A percentile compares a stretch with the other conserved stretches of the same genome.
These are phyloP conservation scores for Aureobasidium sp. DNA, from an alignment of 2,329 filamentous ascomycete species.

Conservation along the genomic window DNA sequence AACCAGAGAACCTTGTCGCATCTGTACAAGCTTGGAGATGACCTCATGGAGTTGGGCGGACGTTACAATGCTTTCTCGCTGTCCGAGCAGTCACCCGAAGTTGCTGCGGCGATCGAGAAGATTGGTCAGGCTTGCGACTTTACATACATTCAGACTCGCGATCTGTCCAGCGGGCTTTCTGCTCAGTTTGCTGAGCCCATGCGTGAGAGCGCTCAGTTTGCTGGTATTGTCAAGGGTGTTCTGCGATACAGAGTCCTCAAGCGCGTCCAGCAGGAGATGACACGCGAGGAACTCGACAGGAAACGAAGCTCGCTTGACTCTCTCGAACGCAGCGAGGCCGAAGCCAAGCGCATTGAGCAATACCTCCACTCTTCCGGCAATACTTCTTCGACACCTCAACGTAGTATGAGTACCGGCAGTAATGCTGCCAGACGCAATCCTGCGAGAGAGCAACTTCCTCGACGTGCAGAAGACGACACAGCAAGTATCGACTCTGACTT, in stretches of 20 bases:
- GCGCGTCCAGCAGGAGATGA: slow-evolving; percentile 95
- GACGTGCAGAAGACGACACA: slow-evolving; percentile 26
- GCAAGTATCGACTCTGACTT: slow-evolving; percentile 77
- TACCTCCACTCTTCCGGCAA: slow-evolving; percentile 70
- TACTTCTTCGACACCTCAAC: slow-evolving; percentile 49
- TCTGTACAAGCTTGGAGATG: slow-evolving; percentile 72
- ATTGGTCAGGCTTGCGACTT: slow-evolving; percentile 91
- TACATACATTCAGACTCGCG: slow-evolving; percentile 92
- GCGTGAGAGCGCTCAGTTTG: slow-evolving; percentile 95
- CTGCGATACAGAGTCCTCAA: slow-evolving; percentile 87
- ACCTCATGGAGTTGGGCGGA: slow-evolving; percentile 89
- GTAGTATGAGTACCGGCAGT: slow-evolving; percentile 48
- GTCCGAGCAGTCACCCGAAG: slow-evolving; percentile 80
- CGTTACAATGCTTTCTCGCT: slow-evolving; percentile 94
- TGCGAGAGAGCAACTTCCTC: slow-evolving; percentile 30
- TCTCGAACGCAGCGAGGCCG: slow-evolving; percentile 86
- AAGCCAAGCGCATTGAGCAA: slow-evolving; percentile 88
- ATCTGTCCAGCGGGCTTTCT: slow-evolving; percentile 78
- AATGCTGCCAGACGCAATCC: slow-evolving; percentile 33
- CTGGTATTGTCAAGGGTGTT: slow-evolving; percentile 83
- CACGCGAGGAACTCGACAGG: slow-evolving; percentile 82
- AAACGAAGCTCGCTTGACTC: slow-evolving; percentile 77
- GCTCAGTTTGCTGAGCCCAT: slow-evolving; percentile 96
- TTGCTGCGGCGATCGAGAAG: slow-evolving; percentile 88
- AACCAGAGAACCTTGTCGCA: slow-evolving; percentile 85